Conservation (phyloP, 345 rosid genomes). For the Trapa bicornis region DNA sequence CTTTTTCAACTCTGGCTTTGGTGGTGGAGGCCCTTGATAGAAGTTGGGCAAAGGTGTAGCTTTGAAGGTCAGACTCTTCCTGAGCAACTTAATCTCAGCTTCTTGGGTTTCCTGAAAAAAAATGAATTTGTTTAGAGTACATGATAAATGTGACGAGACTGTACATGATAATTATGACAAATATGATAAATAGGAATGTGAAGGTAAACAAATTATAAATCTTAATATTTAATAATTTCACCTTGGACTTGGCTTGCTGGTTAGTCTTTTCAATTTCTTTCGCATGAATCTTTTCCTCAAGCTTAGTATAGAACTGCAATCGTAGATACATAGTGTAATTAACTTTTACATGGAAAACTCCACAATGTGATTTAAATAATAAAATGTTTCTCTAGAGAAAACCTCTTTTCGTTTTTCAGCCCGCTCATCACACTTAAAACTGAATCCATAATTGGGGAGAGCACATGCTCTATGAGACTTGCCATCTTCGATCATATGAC, state of each 20-base stretch:
- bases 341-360: background rate
- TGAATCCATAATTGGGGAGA: slow-evolving; percentile 96
- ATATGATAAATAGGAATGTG: background rate
- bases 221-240: slow-evolving; percentile 10
- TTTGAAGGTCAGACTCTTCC: slow-evolving; percentile 88
- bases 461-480: slow-evolving; percentile 52
- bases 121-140: slow-evolving; percentile 5
- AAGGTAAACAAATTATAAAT: background rate
- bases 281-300: slow-evolving; percentile 95
- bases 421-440: slow-evolving; percentile 89
- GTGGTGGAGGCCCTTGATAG: slow-evolving; percentile 91
- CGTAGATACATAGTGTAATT: slow-evolving; percentile 6
- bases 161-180: background rate
- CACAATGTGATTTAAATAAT: slow-evolving; percentile 1
- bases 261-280: slow-evolving; percentile 66
- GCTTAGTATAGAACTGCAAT: slow-evolving; percentile 80
- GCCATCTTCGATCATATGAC: slow-evolving; percentile 52
- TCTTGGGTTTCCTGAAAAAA: slow-evolving; percentile 76
- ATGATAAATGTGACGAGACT: background rate
- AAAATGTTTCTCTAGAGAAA: slow-evolving; percentile 5
- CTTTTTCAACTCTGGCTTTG: slow-evolving; percentile 83
- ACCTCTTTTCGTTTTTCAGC: slow-evolving; percentile 99
- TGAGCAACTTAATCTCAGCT: slow-evolving; percentile 79
- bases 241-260: slow-evolving; percentile 95
- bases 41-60: slow-evolving; percentile 98